Evolutionary conservation across 148 eudicot species (phyloP).

Genomic region (Silene uniflora): DNA sequence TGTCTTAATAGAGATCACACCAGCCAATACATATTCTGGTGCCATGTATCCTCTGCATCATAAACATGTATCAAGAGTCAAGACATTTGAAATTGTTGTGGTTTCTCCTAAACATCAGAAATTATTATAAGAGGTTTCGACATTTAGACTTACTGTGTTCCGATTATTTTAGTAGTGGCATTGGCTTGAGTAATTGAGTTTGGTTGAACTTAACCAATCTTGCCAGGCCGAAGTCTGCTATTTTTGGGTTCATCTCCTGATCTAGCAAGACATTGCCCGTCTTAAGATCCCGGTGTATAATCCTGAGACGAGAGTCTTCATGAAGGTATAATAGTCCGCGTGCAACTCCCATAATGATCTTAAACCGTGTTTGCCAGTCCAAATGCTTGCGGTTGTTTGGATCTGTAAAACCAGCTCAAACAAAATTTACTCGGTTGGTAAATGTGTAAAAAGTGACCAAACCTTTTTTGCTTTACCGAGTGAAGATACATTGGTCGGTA

Average conservation of each 20-base stretch:
- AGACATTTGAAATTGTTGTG: no score
- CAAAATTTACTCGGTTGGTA: no score
- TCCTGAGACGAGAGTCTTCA: background rate
- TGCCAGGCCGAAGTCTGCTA: background rate
- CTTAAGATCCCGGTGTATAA: constrained; percentile 1
- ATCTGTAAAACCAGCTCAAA: background rate
- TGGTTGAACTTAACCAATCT: background rate
- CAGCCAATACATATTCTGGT: background rate
- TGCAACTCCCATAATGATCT: background rate
- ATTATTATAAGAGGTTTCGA: no score
- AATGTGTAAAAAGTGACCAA: no score
- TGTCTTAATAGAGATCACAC: background rate
- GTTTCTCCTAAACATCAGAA: no score
- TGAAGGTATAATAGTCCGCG: constrained; percentile 3
- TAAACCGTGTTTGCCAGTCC: constrained; percentile 8
- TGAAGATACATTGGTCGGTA: no score
- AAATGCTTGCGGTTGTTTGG: background rate
- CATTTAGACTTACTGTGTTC: background rate
- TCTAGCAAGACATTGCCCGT: background rate
- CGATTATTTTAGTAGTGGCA: background rate
- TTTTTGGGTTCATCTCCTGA: background rate
- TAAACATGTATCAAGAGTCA: background rate
- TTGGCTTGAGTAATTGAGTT: background rate
- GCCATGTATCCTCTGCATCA: background rate
- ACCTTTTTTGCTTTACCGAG: no score